Evolutionary conservation across 345 rosid genomes (phyloP), one percentile per base, ranked within the genome.

Genomic region (Dovyalis caffra): DNA sequence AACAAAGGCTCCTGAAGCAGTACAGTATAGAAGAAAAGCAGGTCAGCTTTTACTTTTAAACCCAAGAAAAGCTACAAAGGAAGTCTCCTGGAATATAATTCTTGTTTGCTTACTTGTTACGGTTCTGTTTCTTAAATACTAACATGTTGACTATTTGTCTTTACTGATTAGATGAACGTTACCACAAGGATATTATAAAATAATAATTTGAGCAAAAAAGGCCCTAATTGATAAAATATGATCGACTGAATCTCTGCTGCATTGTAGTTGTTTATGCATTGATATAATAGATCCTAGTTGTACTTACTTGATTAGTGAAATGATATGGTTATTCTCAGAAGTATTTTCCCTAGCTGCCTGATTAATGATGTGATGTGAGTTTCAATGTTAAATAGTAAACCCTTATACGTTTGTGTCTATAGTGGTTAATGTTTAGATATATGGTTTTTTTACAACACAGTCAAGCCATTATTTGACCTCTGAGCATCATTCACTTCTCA

Each of bases 21-120:
- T 88, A 82, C 83, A 83, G 78, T 65, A 84, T 95, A 56, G 89
- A 89, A 68, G 94, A 93, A n/a, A 95, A 91, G 79, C 98, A 95
- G 94, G 99, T 95, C 49, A 71, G 88, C 51, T n/a, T n/a, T n/a
- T n/a, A n/a, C n/a, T n/a, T 66, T 64, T 72, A 18, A 58, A 37
- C 53, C 15, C 29, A 51, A 70, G 68, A 23, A 60, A 47, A 3
- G 20, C n/a, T 64, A 43, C 5, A 64, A 58, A 60, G 6, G 31
- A 26, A 6, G 32, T 38, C 34, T 72, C 40, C 29, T 23, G 25
- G 25, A 57, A 21, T 57, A 60, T 33, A 57, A 18, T 43, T 47
- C n/a, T 26, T 67, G 23, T 43, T 49, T 63, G 23, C 53, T 26
- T 78, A 37, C 18, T n/a, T 18, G 64, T 32, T 32, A 31, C 31